Conservation (phyloP, 106 monocot species). For the Allium fistulosum region DNA sequence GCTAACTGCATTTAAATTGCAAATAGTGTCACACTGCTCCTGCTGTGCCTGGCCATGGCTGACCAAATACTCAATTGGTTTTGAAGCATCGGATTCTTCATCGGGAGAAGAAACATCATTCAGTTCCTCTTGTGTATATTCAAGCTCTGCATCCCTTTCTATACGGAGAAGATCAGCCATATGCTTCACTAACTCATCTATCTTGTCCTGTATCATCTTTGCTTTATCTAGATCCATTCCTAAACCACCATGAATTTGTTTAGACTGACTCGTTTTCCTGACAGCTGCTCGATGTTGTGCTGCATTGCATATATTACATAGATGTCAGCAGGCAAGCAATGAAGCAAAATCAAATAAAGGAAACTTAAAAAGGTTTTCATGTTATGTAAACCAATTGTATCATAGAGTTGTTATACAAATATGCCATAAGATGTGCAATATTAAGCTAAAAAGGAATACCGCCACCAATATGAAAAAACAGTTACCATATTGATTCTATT, state of each 20-base stretch:
- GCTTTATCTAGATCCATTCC: slow-evolving; percentile 65
- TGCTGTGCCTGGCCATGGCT: slow-evolving; percentile 90
- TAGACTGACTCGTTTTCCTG: slow-evolving; percentile 38
- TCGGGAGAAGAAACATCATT: slow-evolving; percentile 69
- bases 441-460: too few species aligned
- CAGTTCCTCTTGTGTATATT: slow-evolving; percentile 89
- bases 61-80: slow-evolving; percentile 86
- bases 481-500: too few species aligned
- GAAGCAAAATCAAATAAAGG: background rate
- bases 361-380: too few species aligned
- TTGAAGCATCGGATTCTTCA: slow-evolving; percentile 35
- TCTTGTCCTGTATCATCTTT: slow-evolving; percentile 52
- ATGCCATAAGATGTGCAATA: too few species aligned
- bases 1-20: slow-evolving; percentile 85
- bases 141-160: slow-evolving; percentile 93
- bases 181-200: slow-evolving; percentile 65
- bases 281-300: slow-evolving; percentile 76
- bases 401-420: too few species aligned
- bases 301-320: slow-evolving; percentile 21
- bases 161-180: slow-evolving; percentile 94
- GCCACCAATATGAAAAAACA: too few species aligned
- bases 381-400: too few species aligned
- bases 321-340: background rate
- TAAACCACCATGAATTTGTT: slow-evolving; percentile 39
- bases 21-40: slow-evolving; percentile 98